Evolutionary conservation across 1,284 basidiomycete genomes (phyloP).

Genomic region (Ganoderma meredithae): DNA sequence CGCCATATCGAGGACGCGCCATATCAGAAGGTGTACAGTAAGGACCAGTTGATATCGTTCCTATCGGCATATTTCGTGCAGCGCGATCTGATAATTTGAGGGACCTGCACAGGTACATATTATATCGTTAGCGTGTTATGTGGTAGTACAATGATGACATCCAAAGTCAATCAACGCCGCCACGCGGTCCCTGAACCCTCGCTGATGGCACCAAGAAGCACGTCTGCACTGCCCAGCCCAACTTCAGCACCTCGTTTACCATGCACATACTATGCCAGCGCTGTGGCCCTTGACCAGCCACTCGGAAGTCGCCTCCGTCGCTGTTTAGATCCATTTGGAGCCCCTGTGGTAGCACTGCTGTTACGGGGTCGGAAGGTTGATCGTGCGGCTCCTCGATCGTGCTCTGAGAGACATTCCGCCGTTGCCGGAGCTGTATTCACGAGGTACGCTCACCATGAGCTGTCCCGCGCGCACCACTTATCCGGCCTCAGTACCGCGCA

Average conservation of each 20-base stretch:
- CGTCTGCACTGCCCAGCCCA: slow-evolving; percentile 16
- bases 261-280: no score
- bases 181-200: slow-evolving; percentile 8
- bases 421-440: slow-evolving; percentile 18
- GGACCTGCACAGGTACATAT: not conserved
- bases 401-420: slow-evolving; percentile 3
- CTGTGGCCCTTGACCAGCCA: slow-evolving; percentile 9
- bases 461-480: slow-evolving; percentile 11
- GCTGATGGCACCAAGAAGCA: slow-evolving; percentile 21
- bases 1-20: no score
- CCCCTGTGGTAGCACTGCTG: not conserved
- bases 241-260: not conserved
- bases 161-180: slow-evolving; percentile 19
- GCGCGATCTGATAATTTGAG: slow-evolving; percentile 12
- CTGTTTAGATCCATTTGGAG: slow-evolving; percentile 16
- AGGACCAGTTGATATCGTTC: no score
- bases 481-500: slow-evolving; percentile 18
- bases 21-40: no score
- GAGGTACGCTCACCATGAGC: slow-evolving; percentile 14
- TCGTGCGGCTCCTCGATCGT: slow-evolving; percentile 22
- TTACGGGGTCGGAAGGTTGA: not conserved
- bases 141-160: not conserved
- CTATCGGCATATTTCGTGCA: slow-evolving; percentile 10
- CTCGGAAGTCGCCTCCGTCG: slow-evolving; percentile 20
- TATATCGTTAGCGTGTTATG: slow-evolving; percentile 2